Base-by-base conservation (phyloP, 139 green algal species). In the Chlorella sp. region DNA sequence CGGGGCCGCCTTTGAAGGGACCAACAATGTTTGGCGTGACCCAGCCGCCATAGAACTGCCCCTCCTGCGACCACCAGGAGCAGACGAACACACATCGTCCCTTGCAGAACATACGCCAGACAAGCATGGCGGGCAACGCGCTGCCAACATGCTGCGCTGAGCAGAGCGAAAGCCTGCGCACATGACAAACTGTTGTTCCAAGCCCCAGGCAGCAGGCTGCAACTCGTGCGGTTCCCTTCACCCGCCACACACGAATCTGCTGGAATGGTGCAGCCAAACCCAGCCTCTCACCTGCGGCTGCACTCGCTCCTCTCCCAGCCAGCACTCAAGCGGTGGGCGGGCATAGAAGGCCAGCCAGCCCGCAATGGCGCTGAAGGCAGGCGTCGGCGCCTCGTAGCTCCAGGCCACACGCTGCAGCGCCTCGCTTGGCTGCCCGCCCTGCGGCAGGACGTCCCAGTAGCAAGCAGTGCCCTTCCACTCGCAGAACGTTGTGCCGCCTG, bases 381-480 rank as follows among this genome's bases (percentile, higher is more conserved):
- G 57, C 3, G 89, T 91, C 28, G 89, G 89, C 60, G 82, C 56
- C 47, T 75, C 56, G 84, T 93, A 93, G 55, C 65, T 89, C 90
- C 90, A 93, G 4, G 60, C 90, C 30, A 82, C 82, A 36, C 47
- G 25, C 41, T 30, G 25, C 44, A 86, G 36, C 6, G n/a, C 36
- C 9, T 67, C 5, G 32, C 67, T 30, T 78, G 67, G 11, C 1
- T 41, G 32, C 28, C 13, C 67, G 32, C 30, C 44, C 32, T 17
- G 17, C 36, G 38, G 11, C 11, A 25, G 74, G 34, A 92, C 71
- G 56, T 89, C 65, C 32, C 57, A 92, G 63, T 92, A 93, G 7
- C 55, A 80, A n/a, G 88, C 88, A 25, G 15, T 23, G 32, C 89
- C 90, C 73, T 93, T 93, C 89, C 89, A 93, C 78, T 93, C 90